Base-by-base conservation (phyloP, 2,329 filamentous ascomycete genomes). In the Orbilia brochopaga region DNA sequence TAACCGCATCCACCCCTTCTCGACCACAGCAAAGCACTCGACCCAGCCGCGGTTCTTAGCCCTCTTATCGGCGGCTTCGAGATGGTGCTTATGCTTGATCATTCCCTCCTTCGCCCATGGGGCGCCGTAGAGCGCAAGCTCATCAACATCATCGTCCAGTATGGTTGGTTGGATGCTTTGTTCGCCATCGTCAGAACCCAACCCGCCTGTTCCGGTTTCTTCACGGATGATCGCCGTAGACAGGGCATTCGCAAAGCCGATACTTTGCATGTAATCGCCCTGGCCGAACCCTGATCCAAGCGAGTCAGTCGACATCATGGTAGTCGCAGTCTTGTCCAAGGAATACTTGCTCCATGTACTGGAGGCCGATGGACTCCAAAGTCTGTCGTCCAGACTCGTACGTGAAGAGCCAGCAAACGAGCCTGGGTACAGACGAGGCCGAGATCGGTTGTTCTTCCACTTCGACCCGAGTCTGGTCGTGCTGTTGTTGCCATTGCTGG, bases 91-190 rank as follows among this genome's bases (percentile, higher is more conserved):
- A 81, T 99, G 93, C 75, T 93, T 93, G 19, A 97, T 83, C 76
- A 95, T 91, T 73, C 94, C 94, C 80, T 99, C 94, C 80, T 99
- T 99, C 27, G 95, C 89, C 94, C 94, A 99, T 0, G 94, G 94
- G n/a, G 94, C 91, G 23, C 94, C 94, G 10, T 90, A 87, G 42
- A 99, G 86, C 78, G 96, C 92, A 11, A 99, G 84, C 0, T 89
- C 91, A 77, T 99, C 94, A 51, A 73, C 52, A 77, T 97, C 94
- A 77, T 97, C 93, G 0, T 97, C 85, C 8, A 97, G 82, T 24
- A 89, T 86, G 3, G 85, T 83, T 1, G 82, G 82, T 53, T 83
- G 83, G 35, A 86, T 69, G 44, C 80, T 50, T 86, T 85, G 30
- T 88, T 87, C 75, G 88, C 88, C 74, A 84, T 82, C 75, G 82